phyloP scores from a whole-genome alignment of 164 flowering plant genomes.

The Echeveria elegans region DNA sequence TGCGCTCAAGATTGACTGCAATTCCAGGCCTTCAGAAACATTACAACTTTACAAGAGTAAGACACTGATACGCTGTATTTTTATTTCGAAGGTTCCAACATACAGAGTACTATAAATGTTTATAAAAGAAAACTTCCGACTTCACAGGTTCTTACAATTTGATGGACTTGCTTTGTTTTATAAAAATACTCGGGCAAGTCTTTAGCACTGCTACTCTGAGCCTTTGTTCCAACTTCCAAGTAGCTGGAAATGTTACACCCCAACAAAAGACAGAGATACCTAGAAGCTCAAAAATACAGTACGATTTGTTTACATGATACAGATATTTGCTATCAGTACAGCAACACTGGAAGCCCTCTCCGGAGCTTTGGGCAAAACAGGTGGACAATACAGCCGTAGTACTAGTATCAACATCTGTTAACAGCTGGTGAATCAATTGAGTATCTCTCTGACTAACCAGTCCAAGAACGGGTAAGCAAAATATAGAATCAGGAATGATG shows the following conservation, averaged over 20 bases:
- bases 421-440: slow-evolving; percentile 9
- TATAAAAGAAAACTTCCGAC: background rate
- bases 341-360: background rate
- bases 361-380: background rate
- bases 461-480: slow-evolving; percentile 14
- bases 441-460: slow-evolving; percentile 12
- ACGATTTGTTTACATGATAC: too few relatives aligned
- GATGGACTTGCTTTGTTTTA: background rate
- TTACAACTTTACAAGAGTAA: background rate
- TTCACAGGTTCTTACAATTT: background rate
- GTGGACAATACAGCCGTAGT: background rate
- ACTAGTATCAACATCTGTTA: background rate
- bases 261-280: too few relatives aligned
- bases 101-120: background rate
- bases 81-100: too few relatives aligned
- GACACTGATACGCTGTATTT: background rate
- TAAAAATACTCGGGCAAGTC: background rate
- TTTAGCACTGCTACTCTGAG: too few relatives aligned
- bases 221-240: too few relatives aligned
- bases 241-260: too few relatives aligned
- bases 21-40: too few relatives aligned
- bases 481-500: slow-evolving; percentile 16
- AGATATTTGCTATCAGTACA: background rate
- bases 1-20: background rate
- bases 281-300: too few relatives aligned